Evolutionary conservation across 192 early-diverging fungal species (phyloP).

Genomic region (Coemansia reversa): DNA sequence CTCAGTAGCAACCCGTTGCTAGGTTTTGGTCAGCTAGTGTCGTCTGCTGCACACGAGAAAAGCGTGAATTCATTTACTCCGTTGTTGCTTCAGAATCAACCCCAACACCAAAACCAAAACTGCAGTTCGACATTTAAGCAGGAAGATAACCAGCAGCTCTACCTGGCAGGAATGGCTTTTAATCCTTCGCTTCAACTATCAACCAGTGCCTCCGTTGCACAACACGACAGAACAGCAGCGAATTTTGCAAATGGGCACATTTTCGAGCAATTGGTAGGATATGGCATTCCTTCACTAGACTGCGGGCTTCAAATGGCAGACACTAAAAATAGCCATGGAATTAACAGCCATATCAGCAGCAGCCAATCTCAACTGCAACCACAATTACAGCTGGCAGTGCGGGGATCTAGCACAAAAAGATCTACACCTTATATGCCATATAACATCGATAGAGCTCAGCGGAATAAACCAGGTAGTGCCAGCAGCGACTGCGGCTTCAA

Average conservation of each 20-base stretch:
- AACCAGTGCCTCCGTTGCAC: background rate
- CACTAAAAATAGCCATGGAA: background rate
- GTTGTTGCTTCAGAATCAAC: background rate
- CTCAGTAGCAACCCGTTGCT: background rate
- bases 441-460: slow-evolving; percentile 22
- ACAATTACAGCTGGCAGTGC: slow-evolving; percentile 29
- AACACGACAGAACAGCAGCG: background rate
- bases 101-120: background rate
- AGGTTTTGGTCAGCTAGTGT: background rate
- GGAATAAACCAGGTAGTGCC: slow-evolving; percentile 12
- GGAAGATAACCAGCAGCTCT: slow-evolving; percentile 16
- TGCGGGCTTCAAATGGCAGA: background rate
- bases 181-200: slow-evolving; percentile 16
- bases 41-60: background rate
- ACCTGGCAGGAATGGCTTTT: slow-evolving; percentile 40
- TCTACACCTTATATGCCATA: slow-evolving; percentile 30
- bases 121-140: slow-evolving; percentile 5
- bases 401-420: slow-evolving; percentile 27
- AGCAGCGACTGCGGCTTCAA: slow-evolving; percentile 17
- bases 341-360: background rate
- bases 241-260: slow-evolving; percentile 10
- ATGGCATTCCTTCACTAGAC: slow-evolving; percentile 15
- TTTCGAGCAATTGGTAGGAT: slow-evolving; percentile 28
- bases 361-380: slow-evolving; percentile 12
- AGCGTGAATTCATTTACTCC: background rate